A percentile compares a stretch with the other conserved stretches of the same genome.
Evolutionary conservation across 73 alveolate genomes (phyloP).

Genomic region (Blepharisma japonicum): DNA sequence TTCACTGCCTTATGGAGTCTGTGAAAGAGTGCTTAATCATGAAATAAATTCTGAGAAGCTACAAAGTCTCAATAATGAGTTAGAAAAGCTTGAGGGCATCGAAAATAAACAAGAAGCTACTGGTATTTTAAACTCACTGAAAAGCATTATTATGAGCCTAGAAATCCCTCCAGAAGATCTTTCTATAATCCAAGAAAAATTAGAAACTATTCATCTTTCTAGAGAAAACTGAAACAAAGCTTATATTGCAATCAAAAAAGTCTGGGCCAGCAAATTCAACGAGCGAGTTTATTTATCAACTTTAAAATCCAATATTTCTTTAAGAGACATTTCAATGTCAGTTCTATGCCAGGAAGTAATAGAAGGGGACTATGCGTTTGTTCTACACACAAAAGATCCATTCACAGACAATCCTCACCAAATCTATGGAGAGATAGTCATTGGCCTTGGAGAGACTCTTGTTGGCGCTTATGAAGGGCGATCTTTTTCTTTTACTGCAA

Average conservation of each 20-base stretch:
- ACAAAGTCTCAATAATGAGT: background rate
- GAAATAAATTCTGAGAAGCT: background rate
- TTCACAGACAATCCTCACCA: conserved; percentile 63
- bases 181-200: conserved; percentile 36
- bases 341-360: conserved; percentile 77
- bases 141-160: background rate
- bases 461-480: conserved; percentile 81
- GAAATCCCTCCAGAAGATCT: background rate
- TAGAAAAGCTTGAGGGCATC: background rate
- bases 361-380: conserved; percentile 84
- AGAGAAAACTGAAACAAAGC: conserved; percentile 59
- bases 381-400: conserved; percentile 80
- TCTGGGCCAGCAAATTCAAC: conserved; percentile 85
- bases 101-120: background rate
- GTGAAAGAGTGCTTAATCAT: background rate
- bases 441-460: conserved; percentile 85
- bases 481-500: conserved; percentile 63
- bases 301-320: conserved; percentile 64
- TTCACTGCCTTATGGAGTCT: background rate
- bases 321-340: conserved; percentile 70
- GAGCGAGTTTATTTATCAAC: conserved; percentile 88
- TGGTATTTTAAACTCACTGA: background rate
- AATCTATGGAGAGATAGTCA: conserved; percentile 71
- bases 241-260: conserved; percentile 76
- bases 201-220: conserved; percentile 55